These are phyloP conservation scores for Coemansia sp. DNA, from an alignment of 192 early-diverging fungal species.

Conservation along the genomic window DNA sequence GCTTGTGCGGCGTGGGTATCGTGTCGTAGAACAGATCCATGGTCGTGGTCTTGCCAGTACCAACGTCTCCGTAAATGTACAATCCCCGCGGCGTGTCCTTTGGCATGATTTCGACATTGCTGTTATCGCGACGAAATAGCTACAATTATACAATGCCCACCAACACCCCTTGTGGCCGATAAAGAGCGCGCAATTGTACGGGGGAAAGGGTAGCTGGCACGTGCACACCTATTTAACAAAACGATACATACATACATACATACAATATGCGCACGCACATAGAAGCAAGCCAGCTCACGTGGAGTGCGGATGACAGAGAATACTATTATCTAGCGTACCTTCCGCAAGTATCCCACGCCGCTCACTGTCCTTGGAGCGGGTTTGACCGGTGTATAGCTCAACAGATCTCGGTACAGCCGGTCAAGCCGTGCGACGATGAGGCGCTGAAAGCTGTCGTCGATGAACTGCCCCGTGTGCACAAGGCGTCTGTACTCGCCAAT, in stretches of 20 bases:
- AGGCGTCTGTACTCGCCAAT: constrained; percentile 33
- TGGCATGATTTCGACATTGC: background rate
- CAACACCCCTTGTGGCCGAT: background rate
- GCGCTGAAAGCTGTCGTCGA: constrained; percentile 67
- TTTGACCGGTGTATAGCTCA: constrained; percentile 56
- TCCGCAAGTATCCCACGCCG: constrained; percentile 24
- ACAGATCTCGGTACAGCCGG: constrained; percentile 60
- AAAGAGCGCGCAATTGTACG: background rate
- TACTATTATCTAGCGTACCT: constrained; percentile 18
- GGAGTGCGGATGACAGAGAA: background rate
- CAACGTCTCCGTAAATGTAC: constrained; percentile 68
- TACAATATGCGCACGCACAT: background rate
- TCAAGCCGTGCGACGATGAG: constrained; percentile 64
- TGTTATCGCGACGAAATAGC: constrained; percentile 11
- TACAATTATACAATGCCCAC: constrained; percentile 13
- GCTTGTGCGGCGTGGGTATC: constrained; percentile 65
- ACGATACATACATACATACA: background rate
- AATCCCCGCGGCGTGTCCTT: constrained; percentile 25
- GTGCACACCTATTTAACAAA: background rate
- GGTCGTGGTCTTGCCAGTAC: constrained; percentile 91
- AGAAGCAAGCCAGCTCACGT: background rate
- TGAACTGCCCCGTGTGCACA: constrained; percentile 56
- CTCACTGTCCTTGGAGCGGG: background rate
- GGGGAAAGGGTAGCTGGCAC: background rate
- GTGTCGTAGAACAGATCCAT: constrained; percentile 96